Conservation (phyloP, 1,284 basidiomycete genomes). For the Boletus semigastroideus region DNA sequence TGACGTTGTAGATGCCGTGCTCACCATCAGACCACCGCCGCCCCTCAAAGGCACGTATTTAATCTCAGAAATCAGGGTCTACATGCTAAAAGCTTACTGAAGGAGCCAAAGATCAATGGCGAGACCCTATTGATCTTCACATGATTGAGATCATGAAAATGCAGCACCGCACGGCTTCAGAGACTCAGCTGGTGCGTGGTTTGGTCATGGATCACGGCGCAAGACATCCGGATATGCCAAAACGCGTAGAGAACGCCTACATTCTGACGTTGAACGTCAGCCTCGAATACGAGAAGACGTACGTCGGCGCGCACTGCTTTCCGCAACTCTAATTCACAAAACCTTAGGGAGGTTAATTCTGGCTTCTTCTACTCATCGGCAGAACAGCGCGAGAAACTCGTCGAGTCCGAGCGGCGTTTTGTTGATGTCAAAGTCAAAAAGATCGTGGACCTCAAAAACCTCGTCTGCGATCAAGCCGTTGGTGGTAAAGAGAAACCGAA, state of each 20-base stretch:
- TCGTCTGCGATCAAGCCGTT: constrained; percentile 91
- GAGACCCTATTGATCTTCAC: constrained; percentile 94
- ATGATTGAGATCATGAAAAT: constrained; percentile 99
- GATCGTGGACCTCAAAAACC: constrained; percentile 96
- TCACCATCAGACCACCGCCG: constrained; percentile 79
- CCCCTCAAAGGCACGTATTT: constrained; percentile 53
- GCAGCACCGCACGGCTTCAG: constrained; percentile 98
- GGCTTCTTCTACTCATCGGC: constrained; percentile 99
- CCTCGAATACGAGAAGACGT: constrained; percentile 99
- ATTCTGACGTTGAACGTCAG: constrained; percentile 97
- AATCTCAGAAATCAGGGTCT: constrained; percentile 17
- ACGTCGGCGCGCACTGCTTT: constrained; percentile 37
- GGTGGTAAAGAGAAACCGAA: constrained; percentile 79
- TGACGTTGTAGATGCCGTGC: constrained; percentile 94
- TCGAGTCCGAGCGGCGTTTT: constrained; percentile 94
- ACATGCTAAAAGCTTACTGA: constrained; percentile 26
- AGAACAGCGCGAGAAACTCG: constrained; percentile 98
- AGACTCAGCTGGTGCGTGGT: constrained; percentile 96
- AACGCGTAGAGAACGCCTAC: constrained; percentile 95
- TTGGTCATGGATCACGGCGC: constrained; percentile 96
- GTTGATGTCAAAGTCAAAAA: constrained; percentile 96
- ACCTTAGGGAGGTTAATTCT: constrained; percentile 92
- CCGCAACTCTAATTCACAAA: constrained; percentile 22
- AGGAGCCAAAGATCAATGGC: constrained; percentile 67
- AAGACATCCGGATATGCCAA: constrained; percentile 99